Evolutionary conservation across 1,284 basidiomycete species (phyloP), one percentile per base, ranked within the genome.

Genomic region (Papiliotrema fonsecae): DNA sequence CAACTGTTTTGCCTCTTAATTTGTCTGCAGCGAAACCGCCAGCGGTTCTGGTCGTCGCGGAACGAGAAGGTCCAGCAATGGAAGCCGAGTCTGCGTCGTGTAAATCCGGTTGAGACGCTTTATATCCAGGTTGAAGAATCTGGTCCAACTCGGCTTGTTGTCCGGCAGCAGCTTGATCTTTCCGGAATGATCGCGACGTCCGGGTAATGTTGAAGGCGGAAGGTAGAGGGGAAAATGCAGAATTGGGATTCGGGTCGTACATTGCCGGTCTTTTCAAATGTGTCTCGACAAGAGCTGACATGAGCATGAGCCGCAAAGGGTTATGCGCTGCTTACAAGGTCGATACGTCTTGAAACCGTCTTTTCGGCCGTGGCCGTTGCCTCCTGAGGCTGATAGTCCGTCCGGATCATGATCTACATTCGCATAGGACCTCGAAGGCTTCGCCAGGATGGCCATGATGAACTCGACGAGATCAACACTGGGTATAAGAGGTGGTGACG

Each of bases 81-180:
- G 59, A 59, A 2, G 52, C 32, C 11, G 51, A 39, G 41, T 59
- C 62, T 31, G 56, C 54, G 36, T 63, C 58, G 30, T 43, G 47
- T 52, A 24, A 28, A 39, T 32, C 43, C 45, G 45, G 55, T 51
- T 40, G 50, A 47, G 52, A 45, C 4, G 61, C 57, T 47, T 58
- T 59, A 52, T 67, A 72, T 3, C 52, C 68, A 2, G 70, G 70
- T 26, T 67, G 57, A 18, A 72, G 58, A n/a, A 72, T 62, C 37
- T 69, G 68, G 36, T 72, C 65, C 14, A 69, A 42, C 42, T 72
- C 70, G 19, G 68, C 68, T 21, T 58, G 49, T 44, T 69, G 70
- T 3, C 65, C 65, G 1, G 61, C 63, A 3, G 51, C 42, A 4
- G 61, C 60, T 24, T 60, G 50, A 39, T 68, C 64, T 55, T 69